A percentile compares a stretch with the other conserved stretches of the same genome.
phyloP scores from a whole-genome alignment of 352 stramenopile species.

The Phytophthora idaei region DNA sequence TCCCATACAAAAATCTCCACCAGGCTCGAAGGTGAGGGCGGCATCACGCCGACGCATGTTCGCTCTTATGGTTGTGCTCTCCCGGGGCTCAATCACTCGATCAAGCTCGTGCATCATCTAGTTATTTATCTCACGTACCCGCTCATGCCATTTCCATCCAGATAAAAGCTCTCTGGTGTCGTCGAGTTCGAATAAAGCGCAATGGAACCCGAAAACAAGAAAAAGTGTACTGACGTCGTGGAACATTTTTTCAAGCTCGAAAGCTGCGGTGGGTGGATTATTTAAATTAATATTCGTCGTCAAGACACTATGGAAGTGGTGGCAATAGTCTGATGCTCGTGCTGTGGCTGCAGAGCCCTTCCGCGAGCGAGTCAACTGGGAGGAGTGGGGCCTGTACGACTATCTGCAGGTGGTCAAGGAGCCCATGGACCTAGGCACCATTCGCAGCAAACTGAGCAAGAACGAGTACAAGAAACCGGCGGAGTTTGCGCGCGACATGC shows the following conservation, averaged over 20 bases:
- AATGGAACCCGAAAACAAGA: constrained; percentile 84
- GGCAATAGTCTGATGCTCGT: constrained; percentile 2
- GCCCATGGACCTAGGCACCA: constrained; percentile 92
- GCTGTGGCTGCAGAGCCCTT: constrained; percentile 66
- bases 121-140: constrained; percentile 11
- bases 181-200: background rate
- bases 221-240: constrained; percentile 81
- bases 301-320: background rate
- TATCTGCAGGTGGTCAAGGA: constrained; percentile 92
- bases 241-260: constrained; percentile 87
- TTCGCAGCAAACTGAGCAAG: constrained; percentile 79
- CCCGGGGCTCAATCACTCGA: background rate
- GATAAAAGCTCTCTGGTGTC: constrained; percentile 2
- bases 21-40: constrained; percentile 26
- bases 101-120: background rate
- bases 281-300: background rate
- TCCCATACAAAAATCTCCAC: too few species aligned
- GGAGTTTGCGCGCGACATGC: constrained; percentile 86
- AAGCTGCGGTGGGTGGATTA: constrained; percentile 49
- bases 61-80: background rate
- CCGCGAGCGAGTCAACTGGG: constrained; percentile 88
- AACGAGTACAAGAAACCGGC: constrained; percentile 86
- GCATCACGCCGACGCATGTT: background rate
- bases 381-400: constrained; percentile 90
- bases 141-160: constrained; percentile 11